These are phyloP conservation scores for Cordyceps javanica DNA, from an alignment of 2,329 filamentous ascomycete species.

Conservation along the genomic window DNA sequence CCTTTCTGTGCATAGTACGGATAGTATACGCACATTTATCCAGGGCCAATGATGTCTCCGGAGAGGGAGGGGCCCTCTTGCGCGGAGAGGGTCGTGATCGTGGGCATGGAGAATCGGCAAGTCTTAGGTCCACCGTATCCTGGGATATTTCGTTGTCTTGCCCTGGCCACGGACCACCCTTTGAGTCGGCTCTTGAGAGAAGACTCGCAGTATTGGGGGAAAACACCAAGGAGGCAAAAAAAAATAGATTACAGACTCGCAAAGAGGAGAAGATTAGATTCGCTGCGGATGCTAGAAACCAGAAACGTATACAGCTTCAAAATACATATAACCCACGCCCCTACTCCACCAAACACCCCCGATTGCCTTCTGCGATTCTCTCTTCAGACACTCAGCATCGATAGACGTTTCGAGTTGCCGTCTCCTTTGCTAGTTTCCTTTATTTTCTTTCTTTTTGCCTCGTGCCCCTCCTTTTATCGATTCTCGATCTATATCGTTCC, in stretches of 20 bases:
- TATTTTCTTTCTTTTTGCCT: neutral
- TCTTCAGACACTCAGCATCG: neutral
- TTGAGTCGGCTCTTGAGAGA: neutral
- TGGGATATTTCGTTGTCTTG: conserved; percentile 9
- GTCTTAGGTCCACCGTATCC: neutral
- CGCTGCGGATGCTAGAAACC: neutral
- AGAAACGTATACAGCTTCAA: neutral
- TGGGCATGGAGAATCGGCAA: neutral
- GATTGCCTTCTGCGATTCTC: neutral
- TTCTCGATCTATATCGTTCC: neutral
- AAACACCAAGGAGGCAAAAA: neutral
- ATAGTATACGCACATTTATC: neutral
- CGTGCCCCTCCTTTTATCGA: neutral
- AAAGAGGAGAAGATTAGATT: neutral
- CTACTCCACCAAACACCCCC: conserved; percentile 4
- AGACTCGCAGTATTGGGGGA: neutral
- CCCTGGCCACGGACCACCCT: conserved; percentile 1
- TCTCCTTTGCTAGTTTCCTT: neutral
- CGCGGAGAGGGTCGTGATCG: neutral
- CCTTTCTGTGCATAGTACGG: neutral
- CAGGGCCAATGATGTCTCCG: neutral
- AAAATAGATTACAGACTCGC: too few species aligned
- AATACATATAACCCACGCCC: conserved; percentile 8
- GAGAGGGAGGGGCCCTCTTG: neutral
- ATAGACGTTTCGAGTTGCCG: neutral